These are phyloP conservation scores for Silene vulgaris DNA, from an alignment of 179 eudicot species.

Conservation along the genomic window DNA sequence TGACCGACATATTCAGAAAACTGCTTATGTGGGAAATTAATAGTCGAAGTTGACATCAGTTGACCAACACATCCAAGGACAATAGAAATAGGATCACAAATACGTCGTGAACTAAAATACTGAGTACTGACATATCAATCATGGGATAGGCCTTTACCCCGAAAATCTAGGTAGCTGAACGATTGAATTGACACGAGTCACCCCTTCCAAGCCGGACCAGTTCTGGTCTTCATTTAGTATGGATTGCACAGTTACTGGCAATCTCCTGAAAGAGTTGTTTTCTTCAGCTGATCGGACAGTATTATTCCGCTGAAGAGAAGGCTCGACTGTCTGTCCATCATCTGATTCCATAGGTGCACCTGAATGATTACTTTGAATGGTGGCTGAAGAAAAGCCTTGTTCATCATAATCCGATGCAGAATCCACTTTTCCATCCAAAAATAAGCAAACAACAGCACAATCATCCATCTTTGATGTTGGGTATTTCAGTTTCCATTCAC, in stretches of 20 bases:
- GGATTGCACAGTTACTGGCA: conserved; percentile 37
- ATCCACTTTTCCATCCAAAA: conserved; percentile 83
- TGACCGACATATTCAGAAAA: background rate
- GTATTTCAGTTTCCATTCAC: conserved; percentile 82
- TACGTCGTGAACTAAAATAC: background rate
- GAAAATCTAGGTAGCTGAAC: conserved; percentile 95
- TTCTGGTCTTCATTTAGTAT: conserved; percentile 48
- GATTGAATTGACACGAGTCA: conserved; percentile 74
- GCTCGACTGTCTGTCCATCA: conserved; percentile 65
- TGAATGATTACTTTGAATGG: conserved; percentile 62
- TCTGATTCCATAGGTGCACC: conserved; percentile 57
- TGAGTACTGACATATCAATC: background rate
- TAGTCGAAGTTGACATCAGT: background rate
- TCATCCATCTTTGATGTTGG: conserved; percentile 95
- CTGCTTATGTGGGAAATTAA: background rate
- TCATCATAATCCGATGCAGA: conserved; percentile 57
- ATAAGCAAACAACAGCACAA: conserved; percentile 87
- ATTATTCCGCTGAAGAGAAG: conserved; percentile 59
- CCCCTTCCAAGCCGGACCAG: conserved; percentile 86
- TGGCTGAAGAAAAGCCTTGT: conserved; percentile 63
- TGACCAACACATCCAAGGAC: background rate
- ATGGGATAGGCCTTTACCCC: conserved; percentile 49
- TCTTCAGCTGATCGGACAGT: conserved; percentile 66
- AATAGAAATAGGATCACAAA: background rate
- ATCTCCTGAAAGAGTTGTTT: conserved; percentile 34